Evolutionary conservation across 768 basidiomycete species (phyloP).

Genomic region (Pisolithus orientalis): DNA sequence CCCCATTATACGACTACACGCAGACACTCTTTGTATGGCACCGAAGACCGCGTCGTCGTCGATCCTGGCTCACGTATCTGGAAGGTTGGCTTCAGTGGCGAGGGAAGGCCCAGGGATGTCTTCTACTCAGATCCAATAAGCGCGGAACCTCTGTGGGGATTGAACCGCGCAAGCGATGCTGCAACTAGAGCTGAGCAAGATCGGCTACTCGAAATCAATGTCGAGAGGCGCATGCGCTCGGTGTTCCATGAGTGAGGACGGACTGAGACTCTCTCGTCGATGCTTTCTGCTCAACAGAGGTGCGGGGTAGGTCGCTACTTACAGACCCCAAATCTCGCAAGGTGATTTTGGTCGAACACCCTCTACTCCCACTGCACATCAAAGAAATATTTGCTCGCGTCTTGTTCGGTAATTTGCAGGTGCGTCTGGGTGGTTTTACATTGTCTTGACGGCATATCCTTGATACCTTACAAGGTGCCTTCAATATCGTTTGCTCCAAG

Average conservation of each 20-base stretch:
- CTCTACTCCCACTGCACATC: constrained; percentile 76
- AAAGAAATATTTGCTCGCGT: constrained; percentile 85
- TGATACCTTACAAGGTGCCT: constrained; percentile 56
- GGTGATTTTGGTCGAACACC: constrained; percentile 88
- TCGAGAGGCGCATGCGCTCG: constrained; percentile 64
- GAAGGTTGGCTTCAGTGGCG: constrained; percentile 98
- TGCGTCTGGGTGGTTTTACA: constrained; percentile 18
- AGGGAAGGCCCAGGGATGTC: constrained; percentile 85
- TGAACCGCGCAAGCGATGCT: constrained; percentile 47
- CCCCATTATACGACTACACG: constrained; percentile 82
- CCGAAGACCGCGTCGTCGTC: constrained; percentile 91
- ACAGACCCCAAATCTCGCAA: constrained; percentile 95
- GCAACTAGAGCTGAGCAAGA: constrained; percentile 68
- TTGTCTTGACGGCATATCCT: background rate
- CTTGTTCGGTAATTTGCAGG: constrained; percentile 87
- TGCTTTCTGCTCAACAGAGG: constrained; percentile 13
- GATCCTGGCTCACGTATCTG: constrained; percentile 92
- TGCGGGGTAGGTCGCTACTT: constrained; percentile 67
- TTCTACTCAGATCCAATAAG: constrained; percentile 50
- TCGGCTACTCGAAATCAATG: constrained; percentile 57
- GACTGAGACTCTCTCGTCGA: background rate
- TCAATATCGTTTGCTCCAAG: constrained; percentile 91
- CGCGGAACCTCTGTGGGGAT: constrained; percentile 52
- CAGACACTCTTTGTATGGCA: constrained; percentile 92
- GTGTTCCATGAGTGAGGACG: constrained; percentile 79